Evolutionary conservation across 2,329 filamentous ascomycete species (phyloP).

Genomic region (Fusarium neocosmosporiellum): DNA sequence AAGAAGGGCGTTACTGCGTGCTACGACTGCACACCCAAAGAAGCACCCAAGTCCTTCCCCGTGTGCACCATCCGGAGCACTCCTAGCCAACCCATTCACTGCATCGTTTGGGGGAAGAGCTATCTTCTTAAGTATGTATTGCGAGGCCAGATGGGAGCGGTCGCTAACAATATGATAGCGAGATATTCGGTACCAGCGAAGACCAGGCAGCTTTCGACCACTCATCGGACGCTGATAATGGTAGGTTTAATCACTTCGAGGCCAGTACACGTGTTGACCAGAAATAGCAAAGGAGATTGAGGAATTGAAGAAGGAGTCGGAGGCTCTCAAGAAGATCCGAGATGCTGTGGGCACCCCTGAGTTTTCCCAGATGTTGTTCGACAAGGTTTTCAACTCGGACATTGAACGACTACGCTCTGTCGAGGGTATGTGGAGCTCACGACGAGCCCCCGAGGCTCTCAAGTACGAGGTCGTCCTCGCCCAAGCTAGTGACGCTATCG

Average conservation of each 20-base stretch:
- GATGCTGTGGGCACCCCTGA: slow-evolving; percentile 81
- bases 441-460: slow-evolving; percentile 78
- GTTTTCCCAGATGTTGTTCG: slow-evolving; percentile 84
- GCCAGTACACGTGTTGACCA: slow-evolving; percentile 10
- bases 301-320: slow-evolving; percentile 85
- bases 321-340: slow-evolving; percentile 85
- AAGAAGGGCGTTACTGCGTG: slow-evolving; percentile 92
- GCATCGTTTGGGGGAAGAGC: slow-evolving; percentile 98
- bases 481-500: slow-evolving; percentile 61
- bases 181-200: slow-evolving; percentile 93
- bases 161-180: slow-evolving; percentile 50
- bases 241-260: slow-evolving; percentile 50
- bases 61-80: slow-evolving; percentile 98
- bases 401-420: slow-evolving; percentile 85
- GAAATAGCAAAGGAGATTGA: slow-evolving; percentile 78
- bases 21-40: slow-evolving; percentile 94
- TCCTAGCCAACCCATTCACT: slow-evolving; percentile 95
- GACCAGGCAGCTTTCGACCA: slow-evolving; percentile 86
- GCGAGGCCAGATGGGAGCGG: background rate
- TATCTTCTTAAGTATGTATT: slow-evolving; percentile 80
- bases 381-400: slow-evolving; percentile 92
- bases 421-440: slow-evolving; percentile 96
- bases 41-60: slow-evolving; percentile 90
- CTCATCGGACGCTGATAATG: slow-evolving; percentile 83
- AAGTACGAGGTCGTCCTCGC: slow-evolving; percentile 72